Percentiles rank a stretch among this genome's conserved stretches.
Conservation (phyloP, 2,329 filamentous ascomycete species). For the Bisporella sp. region DNA sequence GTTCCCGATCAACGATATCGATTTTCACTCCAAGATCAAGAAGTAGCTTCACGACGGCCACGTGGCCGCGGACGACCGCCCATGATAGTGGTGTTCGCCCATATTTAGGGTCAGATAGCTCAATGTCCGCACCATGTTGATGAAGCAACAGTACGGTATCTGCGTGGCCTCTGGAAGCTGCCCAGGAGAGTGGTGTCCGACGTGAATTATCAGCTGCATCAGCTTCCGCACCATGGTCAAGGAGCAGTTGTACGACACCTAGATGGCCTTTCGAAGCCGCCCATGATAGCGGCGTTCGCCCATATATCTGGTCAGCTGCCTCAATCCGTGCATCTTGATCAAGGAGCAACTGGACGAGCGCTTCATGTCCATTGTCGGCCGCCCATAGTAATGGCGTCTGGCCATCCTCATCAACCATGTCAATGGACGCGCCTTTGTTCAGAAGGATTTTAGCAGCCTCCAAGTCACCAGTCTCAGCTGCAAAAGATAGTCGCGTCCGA, state of each 20-base stretch:
- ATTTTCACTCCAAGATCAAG: conserved; percentile 1
- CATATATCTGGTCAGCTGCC: neutral
- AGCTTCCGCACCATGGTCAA: conserved; percentile 1
- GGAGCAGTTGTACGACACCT: conserved; percentile 7
- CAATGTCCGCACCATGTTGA: no score
- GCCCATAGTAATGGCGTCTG: conserved; percentile 11
- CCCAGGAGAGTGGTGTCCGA: no score
- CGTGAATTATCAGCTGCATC: no score
- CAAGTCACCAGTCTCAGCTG: no score
- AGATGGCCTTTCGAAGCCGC: neutral
- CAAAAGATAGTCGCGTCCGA: no score
- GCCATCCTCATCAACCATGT: no score
- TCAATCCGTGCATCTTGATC: neutral
- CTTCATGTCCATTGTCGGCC: neutral
- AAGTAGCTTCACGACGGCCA: conserved; percentile 16
- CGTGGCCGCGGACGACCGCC: conserved; percentile 15
- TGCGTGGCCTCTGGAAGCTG: no score
- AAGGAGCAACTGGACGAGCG: conserved; percentile 14
- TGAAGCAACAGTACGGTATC: no score
- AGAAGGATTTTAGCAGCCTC: no score
- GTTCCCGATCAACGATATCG: neutral
- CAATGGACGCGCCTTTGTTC: no score
- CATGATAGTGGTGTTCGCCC: neutral
- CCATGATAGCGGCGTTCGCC: neutral
- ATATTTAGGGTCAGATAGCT: no score